A percentile compares a stretch with the other conserved stretches of the same genome.
phyloP scores from a whole-genome alignment of 176 grass and related monocot species.

The Avena eriantha region DNA sequence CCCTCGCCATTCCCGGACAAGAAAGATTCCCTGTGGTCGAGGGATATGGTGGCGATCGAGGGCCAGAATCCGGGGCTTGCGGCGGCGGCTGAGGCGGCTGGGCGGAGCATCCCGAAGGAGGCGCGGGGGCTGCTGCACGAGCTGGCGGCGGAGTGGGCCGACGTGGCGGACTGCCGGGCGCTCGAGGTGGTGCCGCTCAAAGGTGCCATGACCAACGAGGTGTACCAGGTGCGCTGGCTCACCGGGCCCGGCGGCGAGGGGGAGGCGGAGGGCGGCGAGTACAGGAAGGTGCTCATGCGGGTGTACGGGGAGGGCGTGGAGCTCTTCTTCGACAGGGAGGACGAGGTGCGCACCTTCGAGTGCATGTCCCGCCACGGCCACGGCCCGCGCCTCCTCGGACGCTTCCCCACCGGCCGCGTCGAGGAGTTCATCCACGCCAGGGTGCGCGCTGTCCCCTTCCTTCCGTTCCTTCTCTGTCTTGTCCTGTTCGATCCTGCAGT shows the following conservation, averaged over 20 bases:
- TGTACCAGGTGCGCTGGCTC: constrained; percentile 66
- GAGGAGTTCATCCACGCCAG: constrained; percentile 88
- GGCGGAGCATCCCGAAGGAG: constrained; percentile 58
- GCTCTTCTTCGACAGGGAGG: constrained; percentile 63
- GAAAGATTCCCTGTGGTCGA: constrained; percentile 24
- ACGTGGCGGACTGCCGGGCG: constrained; percentile 53
- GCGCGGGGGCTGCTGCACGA: constrained; percentile 52
- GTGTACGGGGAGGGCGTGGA: constrained; percentile 75
- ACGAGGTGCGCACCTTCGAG: constrained; percentile 77
- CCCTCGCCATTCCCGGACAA: constrained; percentile 35
- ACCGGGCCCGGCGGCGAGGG: neutral
- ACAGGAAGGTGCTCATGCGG: constrained; percentile 62
- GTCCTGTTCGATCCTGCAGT: neutral
- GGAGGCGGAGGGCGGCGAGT: neutral
- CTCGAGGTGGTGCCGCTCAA: constrained; percentile 68
- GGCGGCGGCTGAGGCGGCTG: constrained; percentile 4
- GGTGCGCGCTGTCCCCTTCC: constrained; percentile 7
- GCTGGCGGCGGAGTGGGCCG: constrained; percentile 57
- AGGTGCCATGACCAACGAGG: constrained; percentile 85
- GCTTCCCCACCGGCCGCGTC: constrained; percentile 71
- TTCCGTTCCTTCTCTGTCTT: neutral
- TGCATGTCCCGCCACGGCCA: constrained; percentile 77
- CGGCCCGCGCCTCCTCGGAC: constrained; percentile 64
- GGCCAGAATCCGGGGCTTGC: neutral
- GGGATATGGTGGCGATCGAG: constrained; percentile 58